Percentiles rank a stretch among this genome's conserved stretches.
Conservation (phyloP, 768 basidiomycete species). For the Collybia nuda region DNA sequence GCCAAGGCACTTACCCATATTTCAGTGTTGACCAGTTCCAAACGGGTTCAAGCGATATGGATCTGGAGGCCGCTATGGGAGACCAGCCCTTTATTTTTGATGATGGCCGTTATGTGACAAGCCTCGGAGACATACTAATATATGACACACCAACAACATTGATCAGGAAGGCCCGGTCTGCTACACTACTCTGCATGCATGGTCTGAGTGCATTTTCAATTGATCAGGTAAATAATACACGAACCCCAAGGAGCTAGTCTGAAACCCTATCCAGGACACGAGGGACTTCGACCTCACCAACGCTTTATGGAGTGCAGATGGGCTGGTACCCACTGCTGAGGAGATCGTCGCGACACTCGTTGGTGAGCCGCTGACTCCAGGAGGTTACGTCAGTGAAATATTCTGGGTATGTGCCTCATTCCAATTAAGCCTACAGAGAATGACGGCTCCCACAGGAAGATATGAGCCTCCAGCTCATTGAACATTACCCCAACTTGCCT, state of each 20-base stretch:
- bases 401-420: neutral
- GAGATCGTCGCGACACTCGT: neutral
- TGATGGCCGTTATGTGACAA: neutral
- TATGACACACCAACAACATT: neutral
- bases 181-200: slow-evolving; percentile 1
- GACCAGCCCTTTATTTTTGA: neutral
- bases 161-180: neutral
- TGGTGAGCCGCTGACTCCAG: neutral
- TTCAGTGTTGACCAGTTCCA: neutral
- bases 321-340: neutral
- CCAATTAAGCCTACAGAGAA: neutral
- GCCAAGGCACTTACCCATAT: slow-evolving; percentile 11
- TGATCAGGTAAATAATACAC: neutral
- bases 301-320: neutral
- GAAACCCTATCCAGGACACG: neutral
- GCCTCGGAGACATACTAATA: neutral
- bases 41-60: neutral
- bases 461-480: too few relatives aligned
- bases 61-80: slow-evolving; percentile 1
- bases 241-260: neutral
- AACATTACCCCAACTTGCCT: too few relatives aligned
- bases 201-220: slow-evolving; percentile 1
- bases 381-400: neutral
- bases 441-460: too few relatives aligned
- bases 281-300: neutral